phyloP scores from a whole-genome alignment of 1,139 yeast species.

The Kodamaea plutei region DNA sequence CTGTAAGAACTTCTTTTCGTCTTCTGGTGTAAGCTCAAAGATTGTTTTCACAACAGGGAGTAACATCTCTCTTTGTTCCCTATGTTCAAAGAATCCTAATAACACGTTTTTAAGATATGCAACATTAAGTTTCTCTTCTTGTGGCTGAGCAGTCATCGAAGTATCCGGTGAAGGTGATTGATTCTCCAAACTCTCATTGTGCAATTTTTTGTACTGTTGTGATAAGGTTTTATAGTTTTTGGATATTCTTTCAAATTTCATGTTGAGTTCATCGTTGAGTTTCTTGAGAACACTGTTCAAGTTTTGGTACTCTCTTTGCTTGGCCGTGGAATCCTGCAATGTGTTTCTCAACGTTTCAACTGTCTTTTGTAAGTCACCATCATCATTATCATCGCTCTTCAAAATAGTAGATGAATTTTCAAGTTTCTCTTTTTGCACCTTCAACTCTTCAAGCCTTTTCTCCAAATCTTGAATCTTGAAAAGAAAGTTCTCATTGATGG shows the following conservation, averaged over 20 bases:
- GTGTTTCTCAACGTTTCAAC: constrained; percentile 51
- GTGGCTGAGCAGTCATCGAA: constrained; percentile 4
- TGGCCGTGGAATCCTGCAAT: constrained; percentile 45
- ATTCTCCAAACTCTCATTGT: constrained; percentile 3
- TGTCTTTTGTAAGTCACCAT: constrained; percentile 26
- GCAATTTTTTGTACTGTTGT: constrained; percentile 46
- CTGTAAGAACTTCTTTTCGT: constrained; percentile 63
- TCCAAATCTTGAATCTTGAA: constrained; percentile 32
- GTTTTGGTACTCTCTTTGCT: constrained; percentile 52
- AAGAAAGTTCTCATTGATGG: constrained; percentile 25
- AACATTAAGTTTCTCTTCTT: constrained; percentile 31
- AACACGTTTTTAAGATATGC: constrained; percentile 86
- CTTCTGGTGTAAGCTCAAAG: constrained; percentile 62
- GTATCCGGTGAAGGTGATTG: constrained; percentile 4
- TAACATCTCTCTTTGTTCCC: constrained; percentile 80
- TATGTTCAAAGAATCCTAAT: constrained; percentile 84
- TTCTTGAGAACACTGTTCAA: constrained; percentile 56
- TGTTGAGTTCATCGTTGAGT: constrained; percentile 62
- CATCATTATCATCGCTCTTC: constrained; percentile 12
- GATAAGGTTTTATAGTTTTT: constrained; percentile 63
- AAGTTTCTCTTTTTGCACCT: constrained; percentile 17
- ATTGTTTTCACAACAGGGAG: constrained; percentile 81
- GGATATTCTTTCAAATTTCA: constrained; percentile 61
- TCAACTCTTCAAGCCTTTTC: constrained; percentile 36
- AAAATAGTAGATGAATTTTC: constrained; percentile 15